These are phyloP conservation scores for Cydonia oblonga DNA, from an alignment of 331 rosid genomes.

Conservation along the genomic window DNA sequence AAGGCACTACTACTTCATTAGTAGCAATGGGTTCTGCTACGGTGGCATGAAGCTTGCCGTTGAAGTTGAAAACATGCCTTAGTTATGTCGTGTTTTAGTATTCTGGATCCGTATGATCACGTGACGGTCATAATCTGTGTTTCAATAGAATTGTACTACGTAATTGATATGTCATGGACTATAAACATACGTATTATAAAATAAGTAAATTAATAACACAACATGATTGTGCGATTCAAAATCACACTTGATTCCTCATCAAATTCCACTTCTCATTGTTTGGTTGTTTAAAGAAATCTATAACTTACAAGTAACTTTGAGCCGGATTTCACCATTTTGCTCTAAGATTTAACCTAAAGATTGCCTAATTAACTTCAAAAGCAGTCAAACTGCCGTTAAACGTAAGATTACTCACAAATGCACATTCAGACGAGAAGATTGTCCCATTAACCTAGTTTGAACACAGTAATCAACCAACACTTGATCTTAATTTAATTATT, in stretches of 20 bases:
- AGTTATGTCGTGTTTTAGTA: neutral
- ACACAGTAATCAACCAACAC: neutral
- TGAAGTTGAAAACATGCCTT: conserved; percentile 49
- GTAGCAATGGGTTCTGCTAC: conserved; percentile 78
- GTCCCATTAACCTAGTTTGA: neutral
- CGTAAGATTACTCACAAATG: neutral
- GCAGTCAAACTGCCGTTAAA: neutral
- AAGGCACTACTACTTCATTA: conserved; percentile 54
- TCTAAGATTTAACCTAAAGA: neutral
- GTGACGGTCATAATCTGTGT: neutral
- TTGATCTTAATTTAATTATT: neutral
- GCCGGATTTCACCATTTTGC: neutral
- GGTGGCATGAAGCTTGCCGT: conserved; percentile 78
- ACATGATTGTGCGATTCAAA: too few species aligned
- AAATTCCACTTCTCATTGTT: neutral
- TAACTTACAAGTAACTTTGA: neutral
- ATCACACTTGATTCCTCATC: neutral
- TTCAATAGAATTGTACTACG: too few species aligned
- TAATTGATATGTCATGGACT: neutral
- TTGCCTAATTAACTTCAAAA: neutral
- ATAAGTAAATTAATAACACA: too few species aligned
- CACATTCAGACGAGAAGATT: neutral
- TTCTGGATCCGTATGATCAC: neutral
- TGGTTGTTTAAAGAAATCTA: neutral
- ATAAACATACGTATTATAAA: neutral